These are phyloP conservation scores for Xenoacremonium recifei DNA, from an alignment of 2,329 filamentous ascomycete species.

Conservation along the genomic window DNA sequence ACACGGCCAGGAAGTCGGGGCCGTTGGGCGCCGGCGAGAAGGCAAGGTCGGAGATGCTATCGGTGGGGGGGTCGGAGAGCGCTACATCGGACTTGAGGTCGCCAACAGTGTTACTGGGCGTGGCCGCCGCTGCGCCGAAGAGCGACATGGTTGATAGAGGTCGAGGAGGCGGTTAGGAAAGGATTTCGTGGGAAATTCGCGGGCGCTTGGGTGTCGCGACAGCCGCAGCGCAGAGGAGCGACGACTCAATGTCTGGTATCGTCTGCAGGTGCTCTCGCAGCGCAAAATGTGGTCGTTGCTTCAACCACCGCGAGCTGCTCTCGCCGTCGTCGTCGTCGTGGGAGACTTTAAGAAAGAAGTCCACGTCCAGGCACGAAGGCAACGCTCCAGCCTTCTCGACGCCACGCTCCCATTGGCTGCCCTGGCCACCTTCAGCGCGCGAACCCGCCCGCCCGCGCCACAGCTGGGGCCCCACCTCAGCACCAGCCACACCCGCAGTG, in stretches of 20 bases:
- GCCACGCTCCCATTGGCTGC: constrained; percentile 25
- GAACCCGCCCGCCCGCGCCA: no score
- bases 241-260: neutral
- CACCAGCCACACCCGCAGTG: constrained; percentile 16
- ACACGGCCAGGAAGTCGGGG: constrained; percentile 78
- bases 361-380: constrained; percentile 27
- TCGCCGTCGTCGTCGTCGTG: neutral
- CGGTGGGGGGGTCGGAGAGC: constrained; percentile 75
- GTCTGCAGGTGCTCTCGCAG: neutral
- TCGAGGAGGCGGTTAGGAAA: neutral
- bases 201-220: neutral
- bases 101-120: constrained; percentile 72
- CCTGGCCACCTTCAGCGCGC: no score
- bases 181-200: neutral
- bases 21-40: constrained; percentile 66
- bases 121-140: constrained; percentile 50
- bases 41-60: constrained; percentile 82
- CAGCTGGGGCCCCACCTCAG: no score
- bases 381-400: constrained; percentile 25
- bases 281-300: no score
- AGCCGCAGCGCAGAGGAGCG: neutral
- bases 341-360: constrained; percentile 1
- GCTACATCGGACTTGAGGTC: constrained; percentile 89
- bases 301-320: neutral
- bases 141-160: constrained; percentile 57